Evolutionary conservation across 306 rosid species (phyloP), one percentile per base, ranked within the genome.

Genomic region (Echinosophora koreensis): DNA sequence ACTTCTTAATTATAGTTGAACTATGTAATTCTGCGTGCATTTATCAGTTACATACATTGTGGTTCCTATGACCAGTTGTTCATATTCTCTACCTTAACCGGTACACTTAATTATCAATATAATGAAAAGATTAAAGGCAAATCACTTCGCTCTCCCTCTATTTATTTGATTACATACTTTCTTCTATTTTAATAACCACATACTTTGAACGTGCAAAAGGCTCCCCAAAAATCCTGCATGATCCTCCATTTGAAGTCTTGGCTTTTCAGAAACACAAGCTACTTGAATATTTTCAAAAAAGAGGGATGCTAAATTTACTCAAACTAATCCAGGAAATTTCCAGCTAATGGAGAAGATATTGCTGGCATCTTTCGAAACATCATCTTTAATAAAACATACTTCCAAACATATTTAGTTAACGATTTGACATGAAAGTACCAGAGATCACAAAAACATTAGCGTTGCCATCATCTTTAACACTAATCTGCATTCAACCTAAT

Each of bases 71-170:
- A 28, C 35, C 17, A 77, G 55, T 27, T 70, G 15, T 27, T 39
- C 13, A 49, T 37, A 72, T 54, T 32, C 35, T 51, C 5, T 32
- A 17, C 12, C 2, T 57, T 3, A 60, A 27, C 56, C n/a, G 14
- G 32, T 49, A 44, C 52, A 51, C 68, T 63, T 16, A 50, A 42
- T 49, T 60, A 54, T 68, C 47, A 3, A 60, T 57, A 13, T 22
- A 61, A 46, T 22, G 22, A 22, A 22, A 22, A 22, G 22, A 22
- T 22, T 22, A 22, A 51, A 16, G 8, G 66, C 27, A 16, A 15
- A 68, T 59, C 0, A 17, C 49, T 69, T 54, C 3, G 32, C 5
- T 22, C 77, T n/a, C 15, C 6, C 7, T 49, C 27, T 58, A 34
- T 59, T 15, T 44, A 1, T 27, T 5, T 5, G 3, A 3, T 41